A percentile compares a stretch with the other conserved stretches of the same genome.
Evolutionary conservation across 2,329 filamentous ascomycete genomes (phyloP).

Genomic region (Kalmusia sp.): DNA sequence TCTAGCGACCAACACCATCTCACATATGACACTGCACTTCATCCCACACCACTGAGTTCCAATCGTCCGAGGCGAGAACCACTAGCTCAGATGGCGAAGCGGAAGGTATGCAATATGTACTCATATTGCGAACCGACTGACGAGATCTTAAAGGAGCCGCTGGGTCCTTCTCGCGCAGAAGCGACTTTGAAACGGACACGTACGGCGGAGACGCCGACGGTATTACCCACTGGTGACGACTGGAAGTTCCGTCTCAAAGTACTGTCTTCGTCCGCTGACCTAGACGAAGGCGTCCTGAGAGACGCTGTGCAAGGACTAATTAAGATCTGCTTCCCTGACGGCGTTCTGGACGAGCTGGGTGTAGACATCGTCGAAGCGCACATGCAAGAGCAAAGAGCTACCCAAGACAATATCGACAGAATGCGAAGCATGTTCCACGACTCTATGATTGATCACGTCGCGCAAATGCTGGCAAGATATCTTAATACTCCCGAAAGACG

Average conservation of each 20-base stretch:
- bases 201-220: neutral
- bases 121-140: neutral
- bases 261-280: conserved; percentile 15
- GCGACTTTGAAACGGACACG: neutral
- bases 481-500: conserved; percentile 24
- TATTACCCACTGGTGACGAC: conserved; percentile 23
- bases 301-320: conserved; percentile 34
- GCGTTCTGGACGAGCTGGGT: conserved; percentile 29
- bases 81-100: neutral
- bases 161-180: neutral
- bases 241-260: conserved; percentile 34
- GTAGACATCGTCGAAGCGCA: conserved; percentile 24
- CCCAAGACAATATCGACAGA: conserved; percentile 19
- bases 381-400: conserved; percentile 27
- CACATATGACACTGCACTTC: neutral
- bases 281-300: conserved; percentile 27
- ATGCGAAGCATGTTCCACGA: conserved; percentile 22
- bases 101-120: neutral
- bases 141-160: neutral
- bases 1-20: neutral
- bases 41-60: neutral
- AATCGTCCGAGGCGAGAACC: neutral
- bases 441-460: conserved; percentile 27
- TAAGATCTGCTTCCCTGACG: conserved; percentile 34
- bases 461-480: conserved; percentile 26